phyloP scores from a whole-genome alignment of 345 rosid species.

The Punica granatum region DNA sequence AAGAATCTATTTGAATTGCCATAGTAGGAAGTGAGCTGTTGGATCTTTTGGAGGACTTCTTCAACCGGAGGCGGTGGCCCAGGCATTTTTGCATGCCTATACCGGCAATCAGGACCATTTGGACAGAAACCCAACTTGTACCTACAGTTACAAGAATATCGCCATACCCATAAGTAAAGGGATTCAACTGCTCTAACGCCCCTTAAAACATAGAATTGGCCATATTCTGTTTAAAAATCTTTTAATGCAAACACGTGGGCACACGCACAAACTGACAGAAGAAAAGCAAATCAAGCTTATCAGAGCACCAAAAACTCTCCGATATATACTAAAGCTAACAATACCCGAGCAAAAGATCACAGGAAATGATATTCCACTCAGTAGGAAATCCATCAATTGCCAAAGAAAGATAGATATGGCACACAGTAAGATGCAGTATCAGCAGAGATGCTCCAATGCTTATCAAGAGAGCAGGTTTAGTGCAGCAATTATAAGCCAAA shows the following conservation, averaged over 20 bases:
- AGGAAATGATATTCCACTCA: not conserved
- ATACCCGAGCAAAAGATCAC: not conserved
- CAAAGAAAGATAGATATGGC: not conserved
- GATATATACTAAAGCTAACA: not conserved
- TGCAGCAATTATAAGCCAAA: not conserved
- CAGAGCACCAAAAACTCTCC: not conserved
- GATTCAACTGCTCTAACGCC: not conserved
- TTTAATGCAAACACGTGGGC: not conserved
- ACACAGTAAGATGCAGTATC: not conserved
- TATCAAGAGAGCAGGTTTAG: not conserved
- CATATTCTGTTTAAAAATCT: not conserved
- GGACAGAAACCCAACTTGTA: conserved; percentile 98
- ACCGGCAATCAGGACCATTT: conserved; percentile 93
- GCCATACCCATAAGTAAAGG: not conserved
- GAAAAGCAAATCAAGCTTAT: not conserved
- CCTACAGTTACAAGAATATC: conserved; percentile 39
- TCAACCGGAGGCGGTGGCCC: conserved; percentile 96
- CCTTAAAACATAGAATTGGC: not conserved
- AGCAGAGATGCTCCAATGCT: not conserved
- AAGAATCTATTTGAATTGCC: conserved; percentile 58
- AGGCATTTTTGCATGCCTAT: conserved; percentile 86
- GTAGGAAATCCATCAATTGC: not conserved
- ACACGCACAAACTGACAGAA: not conserved
- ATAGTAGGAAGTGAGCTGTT: conserved; percentile 62
- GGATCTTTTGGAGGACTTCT: conserved; percentile 95